These are phyloP conservation scores for Myxozyma monticola DNA, from an alignment of 805 yeast species.

Conservation along the genomic window DNA sequence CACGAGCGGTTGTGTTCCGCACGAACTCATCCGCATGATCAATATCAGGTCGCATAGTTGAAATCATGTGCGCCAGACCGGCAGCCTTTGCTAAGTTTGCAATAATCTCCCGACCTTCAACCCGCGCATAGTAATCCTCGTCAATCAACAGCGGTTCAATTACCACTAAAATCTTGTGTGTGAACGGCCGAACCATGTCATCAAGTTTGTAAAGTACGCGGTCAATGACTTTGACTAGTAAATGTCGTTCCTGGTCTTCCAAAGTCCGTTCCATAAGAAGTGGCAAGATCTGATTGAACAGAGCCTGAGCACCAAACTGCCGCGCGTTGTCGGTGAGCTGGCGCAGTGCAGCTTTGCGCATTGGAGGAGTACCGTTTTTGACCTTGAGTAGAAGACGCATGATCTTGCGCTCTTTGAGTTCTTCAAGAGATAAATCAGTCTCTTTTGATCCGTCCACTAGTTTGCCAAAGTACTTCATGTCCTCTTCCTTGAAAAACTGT, in stretches of 20 bases:
- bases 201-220: conserved; percentile 67
- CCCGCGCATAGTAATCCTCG: conserved; percentile 70
- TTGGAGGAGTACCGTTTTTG: conserved; percentile 73
- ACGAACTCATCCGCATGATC: conserved; percentile 80
- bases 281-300: conserved; percentile 75
- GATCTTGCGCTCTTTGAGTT: conserved; percentile 58
- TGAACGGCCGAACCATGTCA: conserved; percentile 65
- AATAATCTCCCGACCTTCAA: conserved; percentile 77
- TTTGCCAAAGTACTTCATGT: conserved; percentile 67
- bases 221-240: conserved; percentile 73
- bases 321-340: conserved; percentile 63
- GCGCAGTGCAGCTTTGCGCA: conserved; percentile 69
- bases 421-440: conserved; percentile 49
- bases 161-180: conserved; percentile 69
- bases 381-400: conserved; percentile 64
- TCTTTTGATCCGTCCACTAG: conserved; percentile 44
- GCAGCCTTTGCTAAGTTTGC: conserved; percentile 75
- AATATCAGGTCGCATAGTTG: conserved; percentile 75
- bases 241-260: conserved; percentile 80
- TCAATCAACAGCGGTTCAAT: conserved; percentile 78
- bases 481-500: conserved; percentile 69
- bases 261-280: conserved; percentile 67
- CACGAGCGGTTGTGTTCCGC: conserved; percentile 71
- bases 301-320: conserved; percentile 64
- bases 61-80: conserved; percentile 78